These are phyloP conservation scores for Termitomyces sp. DNA, from an alignment of 768 basidiomycete species.

Conservation along the genomic window DNA sequence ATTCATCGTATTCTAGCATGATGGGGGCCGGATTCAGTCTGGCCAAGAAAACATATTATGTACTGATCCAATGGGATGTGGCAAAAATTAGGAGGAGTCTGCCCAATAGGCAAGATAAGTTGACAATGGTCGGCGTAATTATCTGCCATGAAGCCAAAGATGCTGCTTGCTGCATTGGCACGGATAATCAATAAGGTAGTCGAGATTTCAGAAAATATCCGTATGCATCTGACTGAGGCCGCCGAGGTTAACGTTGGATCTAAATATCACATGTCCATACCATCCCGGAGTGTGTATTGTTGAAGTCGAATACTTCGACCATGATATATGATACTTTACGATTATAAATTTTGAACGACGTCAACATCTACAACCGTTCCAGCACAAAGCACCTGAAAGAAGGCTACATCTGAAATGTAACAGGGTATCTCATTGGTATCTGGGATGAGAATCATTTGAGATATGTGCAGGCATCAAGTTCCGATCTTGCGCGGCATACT, in stretches of 20 bases:
- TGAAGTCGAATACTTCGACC: neutral
- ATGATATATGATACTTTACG: neutral
- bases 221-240: neutral
- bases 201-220: neutral
- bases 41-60: neutral
- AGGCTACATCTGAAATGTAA: neutral
- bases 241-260: neutral
- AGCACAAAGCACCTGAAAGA: neutral
- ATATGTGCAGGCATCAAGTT: slow-evolving; percentile 29
- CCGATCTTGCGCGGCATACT: slow-evolving; percentile 28
- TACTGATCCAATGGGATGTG: neutral
- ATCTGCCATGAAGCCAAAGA: no score
- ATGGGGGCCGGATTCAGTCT: neutral
- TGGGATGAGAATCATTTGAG: slow-evolving; percentile 34
- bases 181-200: no score
- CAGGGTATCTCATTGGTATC: slow-evolving; percentile 30
- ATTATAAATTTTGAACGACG: neutral
- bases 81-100: neutral
- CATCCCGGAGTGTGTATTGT: neutral
- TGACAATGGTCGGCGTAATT: no score
- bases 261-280: neutral
- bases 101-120: no score
- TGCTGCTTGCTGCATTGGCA: no score
- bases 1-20: neutral
- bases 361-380: neutral